phyloP scores from a whole-genome alignment of 1,284 basidiomycete species.

The Naganishia liquefaciens region DNA sequence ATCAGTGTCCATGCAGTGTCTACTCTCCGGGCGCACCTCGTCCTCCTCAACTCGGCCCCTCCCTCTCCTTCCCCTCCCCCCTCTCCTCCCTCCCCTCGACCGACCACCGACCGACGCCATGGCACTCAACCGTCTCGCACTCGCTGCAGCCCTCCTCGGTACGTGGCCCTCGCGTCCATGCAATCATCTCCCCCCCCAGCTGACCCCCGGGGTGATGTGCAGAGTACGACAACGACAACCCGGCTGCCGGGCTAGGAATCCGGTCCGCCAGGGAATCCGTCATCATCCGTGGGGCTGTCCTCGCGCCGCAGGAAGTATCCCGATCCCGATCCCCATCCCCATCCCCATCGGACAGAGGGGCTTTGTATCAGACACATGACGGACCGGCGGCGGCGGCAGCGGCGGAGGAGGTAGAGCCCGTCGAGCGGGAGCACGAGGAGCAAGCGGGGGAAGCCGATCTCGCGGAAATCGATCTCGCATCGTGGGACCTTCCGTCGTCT shows the following conservation, averaged over 20 bases:
- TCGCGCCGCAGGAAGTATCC: too few relatives aligned
- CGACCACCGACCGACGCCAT: conserved; percentile 24
- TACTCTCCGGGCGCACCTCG: too few relatives aligned
- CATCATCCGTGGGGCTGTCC: conserved; percentile 41
- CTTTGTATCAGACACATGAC: too few relatives aligned
- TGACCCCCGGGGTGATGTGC: conserved; percentile 17
- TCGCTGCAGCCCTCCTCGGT: conserved; percentile 48
- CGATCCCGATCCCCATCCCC: too few relatives aligned
- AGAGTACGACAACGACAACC: conserved; percentile 52
- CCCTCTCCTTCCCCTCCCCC: too few relatives aligned
- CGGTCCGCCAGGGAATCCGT: conserved; percentile 40
- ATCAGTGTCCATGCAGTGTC: too few relatives aligned
- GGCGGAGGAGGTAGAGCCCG: too few relatives aligned
- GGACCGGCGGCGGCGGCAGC: background rate
- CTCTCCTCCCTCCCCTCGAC: background rate
- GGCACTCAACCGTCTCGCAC: conserved; percentile 42
- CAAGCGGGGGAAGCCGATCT: conserved; percentile 21
- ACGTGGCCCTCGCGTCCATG: background rate
- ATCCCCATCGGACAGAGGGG: too few relatives aligned
- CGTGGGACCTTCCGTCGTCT: conserved; percentile 33
- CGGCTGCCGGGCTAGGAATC: conserved; percentile 38
- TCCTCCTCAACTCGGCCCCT: too few relatives aligned
- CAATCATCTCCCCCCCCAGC: too few relatives aligned
- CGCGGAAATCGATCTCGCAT: conserved; percentile 32
- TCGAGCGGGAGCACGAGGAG: background rate